These are phyloP conservation scores for Przewalskia tangutica DNA, from an alignment of 257 asterid genomes.

Conservation along the genomic window DNA sequence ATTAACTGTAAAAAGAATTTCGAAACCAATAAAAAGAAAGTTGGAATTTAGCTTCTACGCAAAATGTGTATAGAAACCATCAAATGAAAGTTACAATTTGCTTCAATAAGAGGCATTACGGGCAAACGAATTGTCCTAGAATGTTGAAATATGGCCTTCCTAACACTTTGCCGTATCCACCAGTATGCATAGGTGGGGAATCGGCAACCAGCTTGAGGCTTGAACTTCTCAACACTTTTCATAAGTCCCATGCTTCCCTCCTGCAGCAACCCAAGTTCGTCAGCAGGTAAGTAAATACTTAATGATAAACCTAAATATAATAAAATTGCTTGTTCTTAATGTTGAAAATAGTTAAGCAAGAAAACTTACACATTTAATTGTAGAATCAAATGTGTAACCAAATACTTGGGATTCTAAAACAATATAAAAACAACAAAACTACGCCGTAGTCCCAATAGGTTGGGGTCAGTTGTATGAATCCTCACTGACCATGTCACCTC, in stretches of 20 bases:
- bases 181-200: slow-evolving; percentile 90
- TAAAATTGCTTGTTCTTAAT: background rate
- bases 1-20: background rate
- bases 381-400: background rate
- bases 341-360: background rate
- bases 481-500: too few species aligned
- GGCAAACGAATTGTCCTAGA: slow-evolving; percentile 92
- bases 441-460: background rate
- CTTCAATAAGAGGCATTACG: slow-evolving; percentile 35
- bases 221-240: slow-evolving; percentile 88
- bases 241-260: slow-evolving; percentile 92
- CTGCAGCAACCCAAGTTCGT: slow-evolving; percentile 33
- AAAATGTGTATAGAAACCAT: background rate
- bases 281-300: background rate
- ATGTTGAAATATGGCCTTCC: slow-evolving; percentile 80
- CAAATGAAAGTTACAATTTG: background rate
- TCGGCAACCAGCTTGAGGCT: slow-evolving; percentile 77
- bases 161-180: slow-evolving; percentile 85
- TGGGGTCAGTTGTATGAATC: background rate
- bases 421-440: background rate
- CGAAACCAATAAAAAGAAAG: background rate
- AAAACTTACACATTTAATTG: background rate
- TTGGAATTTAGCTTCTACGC: background rate
- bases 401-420: background rate
- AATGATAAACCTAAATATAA: background rate